phyloP scores from a whole-genome alignment of 306 rosid species.

The Casuarina glauca region DNA sequence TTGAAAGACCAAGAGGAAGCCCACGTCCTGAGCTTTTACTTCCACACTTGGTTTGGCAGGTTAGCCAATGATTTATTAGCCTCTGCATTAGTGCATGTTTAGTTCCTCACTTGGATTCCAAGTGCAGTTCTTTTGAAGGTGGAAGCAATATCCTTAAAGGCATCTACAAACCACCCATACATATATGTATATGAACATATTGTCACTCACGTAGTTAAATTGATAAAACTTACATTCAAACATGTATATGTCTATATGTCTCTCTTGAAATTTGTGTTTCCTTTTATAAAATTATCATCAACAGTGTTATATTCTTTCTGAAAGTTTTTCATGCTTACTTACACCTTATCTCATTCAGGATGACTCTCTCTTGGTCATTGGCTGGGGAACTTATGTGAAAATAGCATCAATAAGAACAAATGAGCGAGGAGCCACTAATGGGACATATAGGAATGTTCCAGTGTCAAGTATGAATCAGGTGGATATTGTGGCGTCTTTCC shows the following conservation, averaged over 20 bases:
- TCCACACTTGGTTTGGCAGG: constrained; percentile 99
- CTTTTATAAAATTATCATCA: constrained; percentile 5
- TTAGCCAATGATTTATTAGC: constrained; percentile 43
- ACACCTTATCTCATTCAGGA: constrained; percentile 55
- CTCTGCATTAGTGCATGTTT: constrained; percentile 24
- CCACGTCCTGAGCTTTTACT: constrained; percentile 88
- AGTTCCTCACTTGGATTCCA: background rate
- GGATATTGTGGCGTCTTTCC: constrained; percentile 96
- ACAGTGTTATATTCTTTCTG: constrained; percentile 13
- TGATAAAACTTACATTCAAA: too few relatives aligned
- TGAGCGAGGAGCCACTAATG: constrained; percentile 60
- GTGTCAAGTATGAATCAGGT: constrained; percentile 70
- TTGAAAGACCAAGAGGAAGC: constrained; percentile 91
- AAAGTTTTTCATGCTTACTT: constrained; percentile 33
- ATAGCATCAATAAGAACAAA: constrained; percentile 76
- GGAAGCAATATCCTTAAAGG: constrained; percentile 11
- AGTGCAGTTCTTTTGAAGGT: constrained; percentile 24
- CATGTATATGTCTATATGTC: too few relatives aligned
- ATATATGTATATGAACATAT: background rate
- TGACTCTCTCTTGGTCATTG: constrained; percentile 84
- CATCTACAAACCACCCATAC: background rate
- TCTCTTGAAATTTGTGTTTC: background rate
- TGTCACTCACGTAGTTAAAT: too few relatives aligned
- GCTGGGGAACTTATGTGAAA: constrained; percentile 97
- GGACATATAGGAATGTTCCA: constrained; percentile 60